Evolutionary conservation across 164 flowering plant genomes (phyloP).

Genomic region (Magnolia officinalis): DNA sequence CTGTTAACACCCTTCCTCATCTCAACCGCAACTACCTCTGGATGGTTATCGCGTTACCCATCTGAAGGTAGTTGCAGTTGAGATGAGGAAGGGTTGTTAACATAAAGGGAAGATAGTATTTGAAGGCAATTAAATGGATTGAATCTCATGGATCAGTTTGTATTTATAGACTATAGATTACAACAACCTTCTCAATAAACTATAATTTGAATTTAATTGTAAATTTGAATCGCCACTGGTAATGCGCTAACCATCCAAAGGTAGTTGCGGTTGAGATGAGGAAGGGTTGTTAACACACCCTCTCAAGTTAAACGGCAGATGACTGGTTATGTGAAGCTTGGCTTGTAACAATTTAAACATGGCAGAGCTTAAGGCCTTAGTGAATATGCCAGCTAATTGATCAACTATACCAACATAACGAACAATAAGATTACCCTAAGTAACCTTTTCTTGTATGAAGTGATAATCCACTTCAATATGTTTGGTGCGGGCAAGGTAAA

Average conservation of each 20-base stretch:
- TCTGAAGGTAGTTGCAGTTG: not conserved
- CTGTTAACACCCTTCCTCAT: not conserved
- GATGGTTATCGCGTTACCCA: too few relatives aligned
- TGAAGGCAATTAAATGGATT: too few relatives aligned
- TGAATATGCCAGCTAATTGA: not conserved
- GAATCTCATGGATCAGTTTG: too few relatives aligned
- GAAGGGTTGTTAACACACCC: not conserved
- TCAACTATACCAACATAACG: not conserved
- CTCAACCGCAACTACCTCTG: not conserved
- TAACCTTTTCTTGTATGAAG: not conserved
- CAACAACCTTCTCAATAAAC: too few relatives aligned
- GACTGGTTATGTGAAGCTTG: too few relatives aligned
- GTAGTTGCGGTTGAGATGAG: not conserved
- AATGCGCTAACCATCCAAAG: too few relatives aligned
- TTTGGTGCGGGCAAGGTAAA: not conserved
- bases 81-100: not conserved
- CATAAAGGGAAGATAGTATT: not conserved
- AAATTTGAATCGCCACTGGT: too few relatives aligned
- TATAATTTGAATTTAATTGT: too few relatives aligned
- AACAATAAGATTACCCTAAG: not conserved
- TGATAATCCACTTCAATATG: constrained; percentile 1
- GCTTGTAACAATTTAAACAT: not conserved
- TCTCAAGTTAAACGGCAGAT: not conserved
- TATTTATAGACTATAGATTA: too few relatives aligned
- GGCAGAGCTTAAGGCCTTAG: not conserved